These are phyloP conservation scores for Somion occarium DNA, from an alignment of 1,284 basidiomycete genomes.

Conservation along the genomic window DNA sequence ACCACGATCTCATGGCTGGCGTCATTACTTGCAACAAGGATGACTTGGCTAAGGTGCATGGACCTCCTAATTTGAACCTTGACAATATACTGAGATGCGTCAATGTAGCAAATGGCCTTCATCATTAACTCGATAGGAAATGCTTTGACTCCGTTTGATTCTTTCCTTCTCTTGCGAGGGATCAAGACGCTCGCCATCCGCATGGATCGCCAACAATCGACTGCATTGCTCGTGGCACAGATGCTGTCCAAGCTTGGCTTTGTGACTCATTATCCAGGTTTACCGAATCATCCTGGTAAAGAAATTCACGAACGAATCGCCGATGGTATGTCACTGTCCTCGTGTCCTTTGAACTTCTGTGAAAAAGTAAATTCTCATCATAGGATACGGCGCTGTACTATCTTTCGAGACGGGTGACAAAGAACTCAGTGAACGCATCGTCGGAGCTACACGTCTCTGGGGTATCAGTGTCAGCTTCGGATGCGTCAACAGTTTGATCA, in stretches of 20 bases:
- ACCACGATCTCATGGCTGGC: slow-evolving; percentile 99
- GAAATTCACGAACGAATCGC: slow-evolving; percentile 89
- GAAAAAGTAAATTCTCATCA: neutral
- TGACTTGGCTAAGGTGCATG: slow-evolving; percentile 76
- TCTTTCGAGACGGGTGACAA: slow-evolving; percentile 95
- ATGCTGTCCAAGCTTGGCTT: slow-evolving; percentile 90
- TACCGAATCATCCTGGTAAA: slow-evolving; percentile 78
- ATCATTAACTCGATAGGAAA: slow-evolving; percentile 98
- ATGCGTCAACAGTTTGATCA: slow-evolving; percentile 96
- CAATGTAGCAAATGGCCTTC: slow-evolving; percentile 76
- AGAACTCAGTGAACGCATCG: slow-evolving; percentile 86
- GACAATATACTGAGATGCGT: slow-evolving; percentile 5
- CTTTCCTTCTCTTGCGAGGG: slow-evolving; percentile 92
- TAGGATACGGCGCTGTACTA: slow-evolving; percentile 81
- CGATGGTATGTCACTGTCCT: slow-evolving; percentile 43
- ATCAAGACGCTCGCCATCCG: slow-evolving; percentile 96
- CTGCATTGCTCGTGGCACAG: slow-evolving; percentile 80
- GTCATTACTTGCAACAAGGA: slow-evolving; percentile 90
- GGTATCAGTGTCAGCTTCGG: slow-evolving; percentile 98
- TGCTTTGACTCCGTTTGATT: slow-evolving; percentile 92
- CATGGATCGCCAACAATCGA: slow-evolving; percentile 92
- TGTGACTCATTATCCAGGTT: slow-evolving; percentile 91
- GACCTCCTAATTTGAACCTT: neutral
- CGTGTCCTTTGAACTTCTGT: too few species aligned
- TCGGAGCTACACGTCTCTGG: slow-evolving; percentile 91